A percentile compares a stretch with the other conserved stretches of the same genome.
These are phyloP conservation scores for Chlamydomonas sp. DNA, from an alignment of 139 green algal species.

Conservation along the genomic window DNA sequence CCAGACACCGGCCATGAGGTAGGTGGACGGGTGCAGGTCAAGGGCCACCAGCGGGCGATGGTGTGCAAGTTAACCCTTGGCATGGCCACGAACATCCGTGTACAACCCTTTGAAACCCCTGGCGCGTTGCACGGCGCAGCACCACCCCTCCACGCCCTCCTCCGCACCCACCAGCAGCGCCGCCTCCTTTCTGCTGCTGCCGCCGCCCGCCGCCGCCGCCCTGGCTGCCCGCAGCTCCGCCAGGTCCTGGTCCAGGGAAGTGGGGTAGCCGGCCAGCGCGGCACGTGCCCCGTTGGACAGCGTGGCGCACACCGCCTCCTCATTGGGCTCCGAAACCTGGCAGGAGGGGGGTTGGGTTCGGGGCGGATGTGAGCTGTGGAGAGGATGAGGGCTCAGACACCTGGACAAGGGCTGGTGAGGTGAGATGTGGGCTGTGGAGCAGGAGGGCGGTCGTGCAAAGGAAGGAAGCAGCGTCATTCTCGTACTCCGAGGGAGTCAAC, in stretches of 20 bases:
- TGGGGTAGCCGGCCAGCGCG: slow-evolving; percentile 66
- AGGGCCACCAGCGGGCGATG: too few species aligned
- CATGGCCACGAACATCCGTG: neutral
- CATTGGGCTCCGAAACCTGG: slow-evolving; percentile 74
- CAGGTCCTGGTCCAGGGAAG: slow-evolving; percentile 76
- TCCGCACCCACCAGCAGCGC: slow-evolving; percentile 58
- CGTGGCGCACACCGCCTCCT: slow-evolving; percentile 81
- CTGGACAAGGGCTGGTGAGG: neutral
- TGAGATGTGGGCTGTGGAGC: too few species aligned
- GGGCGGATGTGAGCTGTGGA: neutral
- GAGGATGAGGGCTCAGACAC: neutral
- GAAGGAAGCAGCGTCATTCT: neutral
- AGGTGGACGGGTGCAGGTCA: too few species aligned
- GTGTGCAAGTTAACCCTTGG: too few species aligned
- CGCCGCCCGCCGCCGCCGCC: neutral
- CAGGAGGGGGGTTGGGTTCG: neutral
- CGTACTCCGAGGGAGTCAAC: too few species aligned
- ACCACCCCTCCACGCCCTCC: neutral
- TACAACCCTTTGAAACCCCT: neutral
- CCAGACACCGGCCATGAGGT: too few species aligned
- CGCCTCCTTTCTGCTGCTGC: slow-evolving; percentile 48
- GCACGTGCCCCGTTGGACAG: slow-evolving; percentile 69
- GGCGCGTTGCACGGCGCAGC: too few species aligned
- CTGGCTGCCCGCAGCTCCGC: slow-evolving; percentile 41
- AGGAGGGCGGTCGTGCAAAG: neutral